Evolutionary conservation across 768 basidiomycete species (phyloP).

Genomic region (Boletellus sp.): DNA sequence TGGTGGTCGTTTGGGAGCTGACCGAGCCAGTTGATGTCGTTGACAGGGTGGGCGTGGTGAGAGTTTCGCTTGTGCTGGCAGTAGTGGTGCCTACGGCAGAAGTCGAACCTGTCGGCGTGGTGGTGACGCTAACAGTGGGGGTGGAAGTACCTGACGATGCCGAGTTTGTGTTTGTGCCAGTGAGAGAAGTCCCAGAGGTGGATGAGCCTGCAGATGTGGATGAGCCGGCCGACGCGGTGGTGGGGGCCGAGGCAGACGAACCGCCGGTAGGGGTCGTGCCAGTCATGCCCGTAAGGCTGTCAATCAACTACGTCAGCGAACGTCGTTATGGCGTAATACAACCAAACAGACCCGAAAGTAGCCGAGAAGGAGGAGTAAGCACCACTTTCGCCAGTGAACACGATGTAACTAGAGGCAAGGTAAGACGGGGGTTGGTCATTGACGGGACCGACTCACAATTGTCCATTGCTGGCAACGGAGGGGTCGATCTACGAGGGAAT

Average conservation of each 20-base stretch:
- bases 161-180: neutral
- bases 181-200: slow-evolving; percentile 1
- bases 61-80: slow-evolving; percentile 32
- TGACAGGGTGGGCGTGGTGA: slow-evolving; percentile 30
- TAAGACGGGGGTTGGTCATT: slow-evolving; percentile 2
- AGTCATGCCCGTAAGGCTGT: slow-evolving; percentile 55
- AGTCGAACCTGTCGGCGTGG: slow-evolving; percentile 9
- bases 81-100: slow-evolving; percentile 17
- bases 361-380: slow-evolving; percentile 49
- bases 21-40: slow-evolving; percentile 27
- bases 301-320: slow-evolving; percentile 4
- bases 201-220: slow-evolving; percentile 14
- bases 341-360: slow-evolving; percentile 47
- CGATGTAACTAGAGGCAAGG: slow-evolving; percentile 49
- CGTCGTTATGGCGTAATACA: neutral
- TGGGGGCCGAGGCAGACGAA: slow-evolving; percentile 16
- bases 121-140: neutral
- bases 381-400: slow-evolving; percentile 46
- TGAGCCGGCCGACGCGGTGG: slow-evolving; percentile 10
- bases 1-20: slow-evolving; percentile 25
- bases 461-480: slow-evolving; percentile 48
- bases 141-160: slow-evolving; percentile 17
- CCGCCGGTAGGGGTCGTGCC: slow-evolving; percentile 40
- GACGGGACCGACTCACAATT: slow-evolving; percentile 45
- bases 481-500: slow-evolving; percentile 45